A percentile compares a stretch with the other conserved stretches of the same genome.
Evolutionary conservation across 306 rosid species (phyloP).

Genomic region (Begonia loranthoides): DNA sequence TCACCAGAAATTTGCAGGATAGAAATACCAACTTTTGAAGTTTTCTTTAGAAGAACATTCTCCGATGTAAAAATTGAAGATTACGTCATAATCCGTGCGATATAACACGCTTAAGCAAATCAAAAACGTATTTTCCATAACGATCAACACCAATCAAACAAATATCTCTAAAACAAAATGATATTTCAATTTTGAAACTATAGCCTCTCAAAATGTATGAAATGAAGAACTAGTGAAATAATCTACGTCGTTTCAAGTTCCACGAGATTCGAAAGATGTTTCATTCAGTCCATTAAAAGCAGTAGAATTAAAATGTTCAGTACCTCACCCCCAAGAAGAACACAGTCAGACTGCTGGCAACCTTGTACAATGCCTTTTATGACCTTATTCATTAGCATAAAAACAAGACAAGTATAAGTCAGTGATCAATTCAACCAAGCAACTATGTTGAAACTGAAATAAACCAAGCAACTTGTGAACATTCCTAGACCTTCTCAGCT

Average conservation of each 20-base stretch:
- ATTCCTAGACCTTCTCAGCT: conserved; percentile 59
- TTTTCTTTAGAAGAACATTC: background rate
- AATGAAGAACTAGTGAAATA: background rate
- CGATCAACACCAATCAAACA: background rate
- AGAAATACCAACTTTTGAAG: background rate
- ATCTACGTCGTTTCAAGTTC: background rate
- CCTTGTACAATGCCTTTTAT: conserved; percentile 83
- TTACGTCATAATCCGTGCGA: too few relatives aligned
- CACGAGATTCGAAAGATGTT: background rate
- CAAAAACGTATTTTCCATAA: too few relatives aligned
- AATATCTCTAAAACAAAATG: background rate
- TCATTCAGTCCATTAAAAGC: background rate
- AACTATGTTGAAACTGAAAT: background rate
- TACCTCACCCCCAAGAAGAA: conserved; percentile 96
- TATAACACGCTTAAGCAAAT: too few relatives aligned
- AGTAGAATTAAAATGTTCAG: background rate
- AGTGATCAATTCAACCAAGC: background rate
- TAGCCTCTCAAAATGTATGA: too few relatives aligned
- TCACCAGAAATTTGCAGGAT: background rate
- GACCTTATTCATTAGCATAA: conserved; percentile 29
- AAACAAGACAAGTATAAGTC: background rate
- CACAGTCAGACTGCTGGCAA: conserved; percentile 80
- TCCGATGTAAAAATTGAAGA: too few relatives aligned
- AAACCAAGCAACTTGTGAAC: background rate
- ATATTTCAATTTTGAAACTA: background rate